Conservation (phyloP, 164 flowering plant species). For the Vitis vinifera region DNA sequence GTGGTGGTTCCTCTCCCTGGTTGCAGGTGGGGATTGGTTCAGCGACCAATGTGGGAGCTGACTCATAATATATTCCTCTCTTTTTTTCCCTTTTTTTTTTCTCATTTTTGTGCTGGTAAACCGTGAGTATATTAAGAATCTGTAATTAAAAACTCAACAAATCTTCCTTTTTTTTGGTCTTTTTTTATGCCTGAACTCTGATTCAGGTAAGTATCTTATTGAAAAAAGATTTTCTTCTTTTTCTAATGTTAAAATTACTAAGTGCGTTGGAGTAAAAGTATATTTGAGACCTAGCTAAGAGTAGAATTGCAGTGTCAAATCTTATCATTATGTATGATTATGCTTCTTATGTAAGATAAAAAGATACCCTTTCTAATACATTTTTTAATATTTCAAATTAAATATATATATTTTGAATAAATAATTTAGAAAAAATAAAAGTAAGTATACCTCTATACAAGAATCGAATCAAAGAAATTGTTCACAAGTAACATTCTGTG, state of each 20-base stretch:
- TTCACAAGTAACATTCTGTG: too few relatives aligned
- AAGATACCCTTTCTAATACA: too few relatives aligned
- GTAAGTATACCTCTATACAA: too few relatives aligned
- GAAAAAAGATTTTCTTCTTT: background rate
- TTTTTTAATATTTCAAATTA: too few relatives aligned
- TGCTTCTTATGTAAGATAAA: too few relatives aligned
- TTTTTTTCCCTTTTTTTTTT: background rate
- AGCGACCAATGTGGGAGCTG: constrained; percentile 39
- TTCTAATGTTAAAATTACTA: background rate
- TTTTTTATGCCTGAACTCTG: background rate
- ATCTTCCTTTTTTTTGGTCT: background rate
- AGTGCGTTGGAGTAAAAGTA: too few relatives aligned
- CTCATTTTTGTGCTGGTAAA: background rate
- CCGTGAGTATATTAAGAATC: background rate
- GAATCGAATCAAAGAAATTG: too few relatives aligned
- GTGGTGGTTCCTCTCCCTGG: constrained; percentile 68
- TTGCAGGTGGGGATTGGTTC: constrained; percentile 92
- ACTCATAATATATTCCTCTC: constrained; percentile 19
- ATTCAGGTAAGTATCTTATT: background rate
- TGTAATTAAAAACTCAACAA: background rate
- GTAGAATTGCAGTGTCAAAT: too few relatives aligned
- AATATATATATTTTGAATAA: too few relatives aligned
- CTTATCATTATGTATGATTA: too few relatives aligned
- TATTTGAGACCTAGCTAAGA: too few relatives aligned
- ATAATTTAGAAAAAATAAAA: too few relatives aligned